These are phyloP conservation scores for Streptanthus diversifolius DNA, from an alignment of 345 rosid genomes.

Conservation along the genomic window DNA sequence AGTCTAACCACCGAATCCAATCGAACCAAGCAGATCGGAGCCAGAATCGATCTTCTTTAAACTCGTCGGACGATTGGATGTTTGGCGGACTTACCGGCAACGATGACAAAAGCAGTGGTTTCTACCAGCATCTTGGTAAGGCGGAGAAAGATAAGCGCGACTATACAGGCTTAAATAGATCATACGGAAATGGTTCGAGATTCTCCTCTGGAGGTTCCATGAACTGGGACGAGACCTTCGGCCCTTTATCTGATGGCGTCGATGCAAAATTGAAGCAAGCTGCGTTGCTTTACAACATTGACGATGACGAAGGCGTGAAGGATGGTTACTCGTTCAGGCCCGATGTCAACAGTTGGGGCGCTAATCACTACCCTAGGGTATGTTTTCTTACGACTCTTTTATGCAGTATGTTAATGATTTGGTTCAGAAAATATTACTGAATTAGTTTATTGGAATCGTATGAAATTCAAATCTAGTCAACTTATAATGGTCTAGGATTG, in stretches of 20 bases:
- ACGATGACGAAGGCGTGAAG: slow-evolving; percentile 29
- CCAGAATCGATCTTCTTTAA: slow-evolving; percentile 13
- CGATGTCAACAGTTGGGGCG: slow-evolving; percentile 21
- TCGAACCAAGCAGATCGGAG: not conserved
- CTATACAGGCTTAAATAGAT: not conserved
- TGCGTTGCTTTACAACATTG: slow-evolving; percentile 37
- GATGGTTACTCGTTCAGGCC: slow-evolving; percentile 45
- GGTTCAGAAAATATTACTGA: not conserved
- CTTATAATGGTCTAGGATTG: not conserved
- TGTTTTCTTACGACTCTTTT: not conserved
- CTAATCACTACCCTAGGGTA: slow-evolving; percentile 44
- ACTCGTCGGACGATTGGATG: slow-evolving; percentile 40
- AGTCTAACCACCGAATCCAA: slow-evolving; percentile 2
- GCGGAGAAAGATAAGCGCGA: slow-evolving; percentile 34
- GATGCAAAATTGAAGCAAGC: slow-evolving; percentile 47
- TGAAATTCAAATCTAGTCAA: not conserved
- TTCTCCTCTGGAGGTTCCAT: not conserved
- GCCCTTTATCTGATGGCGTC: slow-evolving; percentile 44
- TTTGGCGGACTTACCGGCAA: slow-evolving; percentile 34
- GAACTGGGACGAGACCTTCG: slow-evolving; percentile 25
- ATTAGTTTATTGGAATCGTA: not conserved
- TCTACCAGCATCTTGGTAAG: slow-evolving; percentile 40
- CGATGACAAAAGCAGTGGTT: slow-evolving; percentile 25
- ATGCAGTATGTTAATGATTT: not conserved
- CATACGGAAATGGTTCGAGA: not conserved